These are phyloP conservation scores for Collariella sp. DNA, from an alignment of 495 filamentous ascomycete genomes.

Conservation along the genomic window DNA sequence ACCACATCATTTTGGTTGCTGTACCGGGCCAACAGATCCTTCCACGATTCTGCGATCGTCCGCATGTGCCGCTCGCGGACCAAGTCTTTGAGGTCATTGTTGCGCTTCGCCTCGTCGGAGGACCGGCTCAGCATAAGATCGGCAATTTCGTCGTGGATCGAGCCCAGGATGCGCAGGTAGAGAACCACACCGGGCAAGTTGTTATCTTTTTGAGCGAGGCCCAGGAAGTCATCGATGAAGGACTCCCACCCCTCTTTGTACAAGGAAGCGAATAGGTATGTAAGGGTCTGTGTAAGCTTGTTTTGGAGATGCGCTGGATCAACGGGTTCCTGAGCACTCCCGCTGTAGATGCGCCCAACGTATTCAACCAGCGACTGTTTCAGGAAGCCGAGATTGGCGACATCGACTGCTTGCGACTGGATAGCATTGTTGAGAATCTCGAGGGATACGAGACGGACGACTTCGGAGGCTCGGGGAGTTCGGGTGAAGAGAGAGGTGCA, in stretches of 20 bases:
- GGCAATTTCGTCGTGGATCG: constrained; percentile 94
- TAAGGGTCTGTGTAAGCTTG: constrained; percentile 92
- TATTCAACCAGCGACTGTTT: constrained; percentile 73
- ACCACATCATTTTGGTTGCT: constrained; percentile 61
- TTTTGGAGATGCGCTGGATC: constrained; percentile 81
- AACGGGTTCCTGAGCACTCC: constrained; percentile 40
- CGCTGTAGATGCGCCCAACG: constrained; percentile 60
- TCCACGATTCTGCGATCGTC: constrained; percentile 82
- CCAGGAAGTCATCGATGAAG: constrained; percentile 82
- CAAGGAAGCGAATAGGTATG: constrained; percentile 75
- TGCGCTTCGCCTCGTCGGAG: constrained; percentile 63
- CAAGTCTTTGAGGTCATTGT: constrained; percentile 80
- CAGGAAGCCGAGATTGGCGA: constrained; percentile 57
- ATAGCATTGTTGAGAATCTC: constrained; percentile 90
- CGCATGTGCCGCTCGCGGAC: constrained; percentile 73
- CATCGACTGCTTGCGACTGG: constrained; percentile 59
- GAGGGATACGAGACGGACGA: constrained; percentile 78
- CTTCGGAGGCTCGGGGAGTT: constrained; percentile 66
- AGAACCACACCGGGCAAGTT: constrained; percentile 60
- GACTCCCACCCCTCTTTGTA: constrained; percentile 78
- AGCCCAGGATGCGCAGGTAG: constrained; percentile 77
- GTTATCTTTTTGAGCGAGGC: constrained; percentile 57
- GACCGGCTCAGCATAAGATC: constrained; percentile 76
- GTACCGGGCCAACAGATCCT: constrained; percentile 79
- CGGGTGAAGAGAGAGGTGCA: constrained; percentile 79